phyloP scores from a whole-genome alignment of 345 rosid genomes.

The Raphanus sativus region DNA sequence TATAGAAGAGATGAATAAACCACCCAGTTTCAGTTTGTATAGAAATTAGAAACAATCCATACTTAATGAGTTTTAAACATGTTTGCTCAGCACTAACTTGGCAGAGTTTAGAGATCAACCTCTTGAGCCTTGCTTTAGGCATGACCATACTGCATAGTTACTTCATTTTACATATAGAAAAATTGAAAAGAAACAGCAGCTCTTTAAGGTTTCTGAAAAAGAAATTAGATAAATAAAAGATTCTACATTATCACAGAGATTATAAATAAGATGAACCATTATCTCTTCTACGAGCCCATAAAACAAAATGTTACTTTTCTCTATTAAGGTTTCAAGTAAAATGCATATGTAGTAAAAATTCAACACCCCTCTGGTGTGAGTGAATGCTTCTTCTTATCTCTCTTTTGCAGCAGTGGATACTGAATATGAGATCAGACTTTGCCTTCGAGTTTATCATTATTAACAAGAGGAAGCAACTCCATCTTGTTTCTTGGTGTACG shows the following conservation, averaged over 20 bases:
- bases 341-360: slow-evolving; percentile 31
- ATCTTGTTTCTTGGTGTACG: slow-evolving; percentile 73
- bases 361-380: neutral
- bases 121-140: neutral
- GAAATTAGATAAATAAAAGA: slow-evolving; percentile 25
- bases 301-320: slow-evolving; percentile 27
- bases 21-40: slow-evolving; percentile 21
- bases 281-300: slow-evolving; percentile 27
- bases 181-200: too few relatives aligned
- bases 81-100: neutral
- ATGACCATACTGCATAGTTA: slow-evolving; percentile 7
- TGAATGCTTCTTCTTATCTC: slow-evolving; percentile 3
- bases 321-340: slow-evolving; percentile 34
- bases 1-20: slow-evolving; percentile 35
- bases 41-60: slow-evolving; percentile 15
- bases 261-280: slow-evolving; percentile 29
- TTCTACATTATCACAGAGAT: slow-evolving; percentile 28
- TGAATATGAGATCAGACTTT: slow-evolving; percentile 49
- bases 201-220: slow-evolving; percentile 3
- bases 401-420: neutral
- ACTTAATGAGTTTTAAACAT: slow-evolving; percentile 18
- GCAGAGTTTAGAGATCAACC: neutral
- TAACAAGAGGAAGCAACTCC: slow-evolving; percentile 90
- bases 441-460: slow-evolving; percentile 76
- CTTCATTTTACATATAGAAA: slow-evolving; percentile 1